Conservation (phyloP, 805 yeast species). For the Saccharomyces mikatae region DNA sequence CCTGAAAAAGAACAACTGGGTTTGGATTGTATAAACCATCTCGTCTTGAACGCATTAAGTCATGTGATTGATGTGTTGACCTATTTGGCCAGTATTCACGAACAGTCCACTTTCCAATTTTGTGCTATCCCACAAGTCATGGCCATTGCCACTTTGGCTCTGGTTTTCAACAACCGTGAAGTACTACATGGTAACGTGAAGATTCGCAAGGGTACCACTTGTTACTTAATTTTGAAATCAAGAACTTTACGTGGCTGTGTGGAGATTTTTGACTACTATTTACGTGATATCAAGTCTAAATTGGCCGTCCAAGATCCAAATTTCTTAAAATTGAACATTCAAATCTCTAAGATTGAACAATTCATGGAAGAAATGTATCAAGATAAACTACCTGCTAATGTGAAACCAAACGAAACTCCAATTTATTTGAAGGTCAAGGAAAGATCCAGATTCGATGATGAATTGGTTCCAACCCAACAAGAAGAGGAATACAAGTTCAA, state of each 20-base stretch:
- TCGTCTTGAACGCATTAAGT: conserved; percentile 67
- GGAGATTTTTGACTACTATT: conserved; percentile 64
- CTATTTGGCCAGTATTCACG: conserved; percentile 68
- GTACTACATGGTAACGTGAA: conserved; percentile 70
- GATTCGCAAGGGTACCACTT: conserved; percentile 84
- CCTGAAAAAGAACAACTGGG: conserved; percentile 47
- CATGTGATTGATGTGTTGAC: conserved; percentile 72
- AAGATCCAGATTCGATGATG: conserved; percentile 37
- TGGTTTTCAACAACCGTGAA: conserved; percentile 70
- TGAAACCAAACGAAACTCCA: conserved; percentile 33
- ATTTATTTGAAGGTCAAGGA: conserved; percentile 34
- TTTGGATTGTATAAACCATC: conserved; percentile 67
- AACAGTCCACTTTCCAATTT: conserved; percentile 78
- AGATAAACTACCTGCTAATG: conserved; percentile 48
- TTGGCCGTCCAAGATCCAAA: conserved; percentile 78
- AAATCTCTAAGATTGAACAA: conserved; percentile 84
- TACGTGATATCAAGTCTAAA: conserved; percentile 69
- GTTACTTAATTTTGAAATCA: conserved; percentile 62
- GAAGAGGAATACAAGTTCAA: conserved; percentile 25
- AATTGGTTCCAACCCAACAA: conserved; percentile 14
- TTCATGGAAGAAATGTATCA: conserved; percentile 75
- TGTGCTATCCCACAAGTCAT: conserved; percentile 98
- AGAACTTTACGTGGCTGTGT: conserved; percentile 71
- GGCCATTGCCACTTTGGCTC: conserved; percentile 92
- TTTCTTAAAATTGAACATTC: conserved; percentile 73